phyloP scores from a whole-genome alignment of 306 rosid species.

The Lathyrus tuberosus region DNA sequence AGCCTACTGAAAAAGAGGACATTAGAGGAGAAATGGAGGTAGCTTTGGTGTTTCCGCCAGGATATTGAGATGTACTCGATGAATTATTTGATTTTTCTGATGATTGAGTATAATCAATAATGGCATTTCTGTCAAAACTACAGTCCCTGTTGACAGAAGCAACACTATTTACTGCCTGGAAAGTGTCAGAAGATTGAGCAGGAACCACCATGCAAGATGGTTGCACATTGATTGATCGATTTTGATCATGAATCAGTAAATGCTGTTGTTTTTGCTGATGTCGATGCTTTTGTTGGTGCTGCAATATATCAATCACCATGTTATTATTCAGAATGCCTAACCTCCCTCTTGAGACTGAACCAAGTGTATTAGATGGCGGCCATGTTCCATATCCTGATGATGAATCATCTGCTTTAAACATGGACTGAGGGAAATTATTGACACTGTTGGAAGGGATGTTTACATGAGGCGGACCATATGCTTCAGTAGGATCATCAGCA shows the following conservation, averaged over 20 bases:
- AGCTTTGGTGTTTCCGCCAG: slow-evolving; percentile 45
- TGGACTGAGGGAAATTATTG: slow-evolving; percentile 49
- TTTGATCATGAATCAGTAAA: slow-evolving; percentile 43
- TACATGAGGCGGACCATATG: slow-evolving; percentile 43
- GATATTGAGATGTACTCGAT: slow-evolving; percentile 41
- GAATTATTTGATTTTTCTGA: slow-evolving; percentile 54
- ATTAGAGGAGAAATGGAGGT: slow-evolving; percentile 43
- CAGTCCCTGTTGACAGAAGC: slow-evolving; percentile 31
- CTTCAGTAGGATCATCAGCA: slow-evolving; percentile 54
- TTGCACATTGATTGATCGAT: slow-evolving; percentile 44
- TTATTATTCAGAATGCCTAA: slow-evolving; percentile 35
- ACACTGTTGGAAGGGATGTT: slow-evolving; percentile 51
- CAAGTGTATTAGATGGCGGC: slow-evolving; percentile 42
- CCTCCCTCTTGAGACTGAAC: slow-evolving; percentile 44
- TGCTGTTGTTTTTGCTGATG: slow-evolving; percentile 34
- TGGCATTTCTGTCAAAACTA: slow-evolving; percentile 47
- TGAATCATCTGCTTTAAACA: slow-evolving; percentile 48
- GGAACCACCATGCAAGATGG: slow-evolving; percentile 41
- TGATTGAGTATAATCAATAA: slow-evolving; percentile 53
- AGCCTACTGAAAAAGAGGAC: slow-evolving; percentile 41
- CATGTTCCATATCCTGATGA: slow-evolving; percentile 57
- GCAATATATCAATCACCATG: slow-evolving; percentile 28
- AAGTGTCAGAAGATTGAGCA: slow-evolving; percentile 51
- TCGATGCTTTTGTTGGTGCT: slow-evolving; percentile 34
- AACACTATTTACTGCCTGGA: slow-evolving; percentile 28